phyloP scores from a whole-genome alignment of 2,329 filamentous ascomycete genomes.

The Fusarium ramigenum region DNA sequence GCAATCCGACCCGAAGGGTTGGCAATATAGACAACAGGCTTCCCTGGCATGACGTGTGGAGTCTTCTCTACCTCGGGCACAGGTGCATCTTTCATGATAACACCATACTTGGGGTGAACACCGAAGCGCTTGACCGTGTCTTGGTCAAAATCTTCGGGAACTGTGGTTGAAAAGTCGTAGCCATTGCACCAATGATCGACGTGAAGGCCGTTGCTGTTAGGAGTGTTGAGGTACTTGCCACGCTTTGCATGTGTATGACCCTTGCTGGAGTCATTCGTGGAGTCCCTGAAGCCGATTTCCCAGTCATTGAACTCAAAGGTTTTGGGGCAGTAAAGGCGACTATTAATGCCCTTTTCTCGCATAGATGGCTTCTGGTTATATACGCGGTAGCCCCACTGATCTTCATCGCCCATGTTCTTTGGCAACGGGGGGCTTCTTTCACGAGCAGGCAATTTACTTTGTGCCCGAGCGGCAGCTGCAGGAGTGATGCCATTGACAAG shows the following conservation, averaged over 20 bases:
- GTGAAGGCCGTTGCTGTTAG: conserved; percentile 64
- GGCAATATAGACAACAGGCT: conserved; percentile 60
- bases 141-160: conserved; percentile 61
- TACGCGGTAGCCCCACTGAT: conserved; percentile 62
- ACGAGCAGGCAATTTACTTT: conserved; percentile 46
- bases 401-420: conserved; percentile 56
- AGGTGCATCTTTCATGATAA: conserved; percentile 59
- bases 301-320: conserved; percentile 59
- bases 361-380: conserved; percentile 53
- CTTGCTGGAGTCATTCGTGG: conserved; percentile 63
- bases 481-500: conserved; percentile 42
- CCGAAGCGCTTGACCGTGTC: conserved; percentile 58
- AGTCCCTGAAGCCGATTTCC: conserved; percentile 69
- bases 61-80: conserved; percentile 55
- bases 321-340: conserved; percentile 60
- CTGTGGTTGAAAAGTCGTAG: conserved; percentile 61
- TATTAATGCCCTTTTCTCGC: conserved; percentile 58
- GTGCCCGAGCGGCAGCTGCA: conserved; percentile 38
- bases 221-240: conserved; percentile 63
- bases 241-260: conserved; percentile 62
- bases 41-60: conserved; percentile 55
- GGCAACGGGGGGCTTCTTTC: conserved; percentile 52
- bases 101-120: conserved; percentile 63
- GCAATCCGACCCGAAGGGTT: conserved; percentile 57
- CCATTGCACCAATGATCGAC: conserved; percentile 63